Conservation (phyloP, 2,329 filamentous ascomycete species). For the Scedosporium aurantiacum region DNA sequence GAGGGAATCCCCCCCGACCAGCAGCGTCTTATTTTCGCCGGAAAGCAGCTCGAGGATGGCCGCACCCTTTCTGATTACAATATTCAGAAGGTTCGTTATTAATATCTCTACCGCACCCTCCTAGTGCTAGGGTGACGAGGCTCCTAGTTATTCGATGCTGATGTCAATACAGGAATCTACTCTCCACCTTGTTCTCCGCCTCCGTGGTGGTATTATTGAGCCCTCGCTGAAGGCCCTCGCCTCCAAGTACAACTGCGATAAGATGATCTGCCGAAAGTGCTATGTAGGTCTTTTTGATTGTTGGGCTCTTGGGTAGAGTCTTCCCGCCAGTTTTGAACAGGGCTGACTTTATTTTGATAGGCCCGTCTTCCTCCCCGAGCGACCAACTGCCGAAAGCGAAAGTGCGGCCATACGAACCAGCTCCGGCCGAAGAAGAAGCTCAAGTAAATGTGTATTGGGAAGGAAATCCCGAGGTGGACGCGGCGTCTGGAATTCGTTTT, state of each 20-base stretch:
- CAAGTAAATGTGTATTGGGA: conserved; percentile 45
- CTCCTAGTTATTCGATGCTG: conserved; percentile 15
- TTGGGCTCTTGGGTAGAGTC: background rate
- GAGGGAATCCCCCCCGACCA: conserved; percentile 97
- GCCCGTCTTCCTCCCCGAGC: conserved; percentile 90
- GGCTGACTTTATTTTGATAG: conserved; percentile 18
- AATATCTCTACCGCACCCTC: background rate
- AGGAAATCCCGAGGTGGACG: conserved; percentile 21
- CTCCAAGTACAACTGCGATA: conserved; percentile 99
- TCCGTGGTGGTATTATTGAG: conserved; percentile 98
- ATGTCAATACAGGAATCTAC: conserved; percentile 67
- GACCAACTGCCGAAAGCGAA: conserved; percentile 99
- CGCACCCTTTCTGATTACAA: conserved; percentile 96
- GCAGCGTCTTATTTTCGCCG: conserved; percentile 97
- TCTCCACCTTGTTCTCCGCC: conserved; percentile 95
- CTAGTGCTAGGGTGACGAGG: conserved; percentile 3
- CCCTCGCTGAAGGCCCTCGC: conserved; percentile 96
- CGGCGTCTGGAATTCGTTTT: conserved; percentile 28
- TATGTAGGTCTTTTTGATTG: conserved; percentile 56
- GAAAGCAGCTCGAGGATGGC: conserved; percentile 98
- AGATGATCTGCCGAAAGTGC: conserved; percentile 99
- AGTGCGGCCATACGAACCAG: conserved; percentile 99
- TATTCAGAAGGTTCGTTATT: conserved; percentile 80
- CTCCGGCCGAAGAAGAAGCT: conserved; percentile 99
- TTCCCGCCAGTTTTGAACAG: no score